Evolutionary conservation across 345 rosid species (phyloP).

Genomic region (Tarenaya hassleriana): DNA sequence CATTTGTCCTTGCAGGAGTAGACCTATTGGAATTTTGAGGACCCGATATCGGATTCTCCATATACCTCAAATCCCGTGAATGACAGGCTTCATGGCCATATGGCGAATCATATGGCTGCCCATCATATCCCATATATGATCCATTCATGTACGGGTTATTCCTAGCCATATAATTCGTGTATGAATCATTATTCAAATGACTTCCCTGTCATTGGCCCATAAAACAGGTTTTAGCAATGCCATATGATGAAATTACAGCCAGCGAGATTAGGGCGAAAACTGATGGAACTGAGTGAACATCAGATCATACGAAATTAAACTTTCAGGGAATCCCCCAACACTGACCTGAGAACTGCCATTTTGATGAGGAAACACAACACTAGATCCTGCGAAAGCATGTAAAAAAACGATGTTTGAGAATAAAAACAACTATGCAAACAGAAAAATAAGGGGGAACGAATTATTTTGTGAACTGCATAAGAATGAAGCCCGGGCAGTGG

Average conservation of each 20-base stretch:
- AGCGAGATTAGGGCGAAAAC: not conserved
- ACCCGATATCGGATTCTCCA: slow-evolving; percentile 31
- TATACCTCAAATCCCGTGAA: slow-evolving; percentile 44
- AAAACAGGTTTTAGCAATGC: slow-evolving; percentile 14
- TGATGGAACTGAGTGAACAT: not conserved
- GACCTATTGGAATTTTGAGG: slow-evolving; percentile 11
- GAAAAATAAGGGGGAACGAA: not conserved
- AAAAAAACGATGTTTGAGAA: slow-evolving; percentile 6
- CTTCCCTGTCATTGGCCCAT: slow-evolving; percentile 29
- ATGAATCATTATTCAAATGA: slow-evolving; percentile 43
- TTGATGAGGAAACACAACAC: slow-evolving; percentile 32
- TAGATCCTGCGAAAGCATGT: slow-evolving; percentile 39
- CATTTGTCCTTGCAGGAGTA: slow-evolving; percentile 29
- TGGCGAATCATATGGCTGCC: slow-evolving; percentile 36
- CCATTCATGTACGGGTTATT: slow-evolving; percentile 39
- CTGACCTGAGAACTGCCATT: slow-evolving; percentile 37
- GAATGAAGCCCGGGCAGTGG: not conserved
- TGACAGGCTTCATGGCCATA: slow-evolving; percentile 45
- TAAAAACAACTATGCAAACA: not conserved
- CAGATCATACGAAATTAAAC: slow-evolving; percentile 30
- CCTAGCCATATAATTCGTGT: slow-evolving; percentile 43
- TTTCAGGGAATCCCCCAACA: slow-evolving; percentile 25
- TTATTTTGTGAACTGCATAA: not conserved
- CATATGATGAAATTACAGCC: slow-evolving; percentile 11
- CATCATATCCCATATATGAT: slow-evolving; percentile 33